phyloP scores from a whole-genome alignment of 495 filamentous ascomycete species.

The Podospora fimiseda region DNA sequence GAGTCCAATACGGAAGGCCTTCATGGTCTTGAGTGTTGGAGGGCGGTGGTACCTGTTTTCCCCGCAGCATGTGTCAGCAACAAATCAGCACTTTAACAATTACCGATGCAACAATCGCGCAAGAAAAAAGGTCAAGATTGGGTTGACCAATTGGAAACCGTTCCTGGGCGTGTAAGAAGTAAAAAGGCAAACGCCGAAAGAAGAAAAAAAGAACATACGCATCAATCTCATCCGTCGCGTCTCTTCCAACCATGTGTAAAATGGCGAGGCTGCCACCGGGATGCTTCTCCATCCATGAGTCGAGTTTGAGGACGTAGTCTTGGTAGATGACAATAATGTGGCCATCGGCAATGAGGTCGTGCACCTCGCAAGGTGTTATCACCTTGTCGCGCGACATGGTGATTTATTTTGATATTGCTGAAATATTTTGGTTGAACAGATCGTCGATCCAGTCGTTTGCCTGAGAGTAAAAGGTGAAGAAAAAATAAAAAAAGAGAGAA shows the following conservation, averaged over 20 bases:
- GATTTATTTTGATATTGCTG: not conserved
- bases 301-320: conserved; percentile 37
- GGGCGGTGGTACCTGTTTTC: conserved; percentile 62
- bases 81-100: not conserved
- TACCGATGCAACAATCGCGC: no score
- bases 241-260: conserved; percentile 45
- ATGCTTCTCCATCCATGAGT: conserved; percentile 40
- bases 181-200: no score
- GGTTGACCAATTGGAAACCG: not conserved
- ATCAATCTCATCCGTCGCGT: conserved; percentile 48
- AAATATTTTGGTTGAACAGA: not conserved
- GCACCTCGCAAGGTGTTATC: conserved; percentile 23
- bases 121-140: no score
- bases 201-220: conserved; percentile 22
- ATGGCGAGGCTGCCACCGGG: conserved; percentile 42
- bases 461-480: not conserved
- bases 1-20: conserved; percentile 68
- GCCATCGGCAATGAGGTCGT: conserved; percentile 39
- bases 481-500: not conserved
- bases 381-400: conserved; percentile 17
- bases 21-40: conserved; percentile 63
- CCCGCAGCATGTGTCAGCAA: conserved; percentile 16
- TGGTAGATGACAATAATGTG: conserved; percentile 40
- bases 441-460: not conserved
- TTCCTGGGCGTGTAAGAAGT: not conserved